Percentiles rank a stretch among this genome's conserved stretches.
These are phyloP conservation scores for Daucus carota DNA, from an alignment of 129 eudicot species.

Conservation along the genomic window DH1_v3.0 NC_030385.2:33001501-33002000, in stretches of 20 bases:
- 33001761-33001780: conserved; percentile 33
- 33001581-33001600: neutral
- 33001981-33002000: conserved; percentile 56
- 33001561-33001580: conserved; percentile 29
- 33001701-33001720: conserved; percentile 39
- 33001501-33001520: conserved; percentile 51
- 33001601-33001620: too few relatives aligned
- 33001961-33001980: conserved; percentile 54
- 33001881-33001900: conserved; percentile 40
- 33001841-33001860: neutral
- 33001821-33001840: neutral
- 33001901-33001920: conserved; percentile 41
- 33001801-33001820: neutral
- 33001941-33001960: conserved; percentile 50
- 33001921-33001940: conserved; percentile 25
- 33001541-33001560: conserved; percentile 47
- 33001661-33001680: conserved; percentile 12
- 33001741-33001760: conserved; percentile 49
- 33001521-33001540: conserved; percentile 52
- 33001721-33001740: conserved; percentile 31
- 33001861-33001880: conserved; percentile 37
- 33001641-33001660: neutral
- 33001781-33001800: conserved; percentile 7
- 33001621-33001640: neutral
- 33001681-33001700: conserved; percentile 37